Conservation (phyloP, 768 basidiomycete species). For the Pleurotus giganteus region DNA sequence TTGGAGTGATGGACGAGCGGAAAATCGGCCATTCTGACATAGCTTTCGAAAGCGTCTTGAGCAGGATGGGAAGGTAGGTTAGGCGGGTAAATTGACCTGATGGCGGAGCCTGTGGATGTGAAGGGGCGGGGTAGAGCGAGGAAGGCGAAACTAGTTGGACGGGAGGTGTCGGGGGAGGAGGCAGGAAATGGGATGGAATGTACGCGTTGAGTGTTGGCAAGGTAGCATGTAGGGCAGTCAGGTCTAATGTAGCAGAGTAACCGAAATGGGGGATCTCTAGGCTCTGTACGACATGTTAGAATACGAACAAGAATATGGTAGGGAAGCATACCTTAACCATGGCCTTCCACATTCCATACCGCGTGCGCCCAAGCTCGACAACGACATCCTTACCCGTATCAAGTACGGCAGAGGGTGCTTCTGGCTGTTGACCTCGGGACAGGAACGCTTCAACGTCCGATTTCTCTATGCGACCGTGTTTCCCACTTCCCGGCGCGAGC, state of each 20-base stretch:
- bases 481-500: constrained; percentile 69
- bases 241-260: constrained; percentile 75
- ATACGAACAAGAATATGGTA: neutral
- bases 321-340: constrained; percentile 67
- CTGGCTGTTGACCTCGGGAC: constrained; percentile 17
- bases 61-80: constrained; percentile 79
- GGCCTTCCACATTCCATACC: constrained; percentile 86
- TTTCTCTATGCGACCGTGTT: constrained; percentile 72
- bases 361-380: constrained; percentile 72
- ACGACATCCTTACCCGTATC: constrained; percentile 43
- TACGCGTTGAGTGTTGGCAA: constrained; percentile 64
- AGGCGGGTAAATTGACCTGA: constrained; percentile 60
- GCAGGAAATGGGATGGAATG: constrained; percentile 59
- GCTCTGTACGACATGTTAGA: constrained; percentile 45
- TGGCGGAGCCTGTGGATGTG: constrained; percentile 42
- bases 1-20: constrained; percentile 66
- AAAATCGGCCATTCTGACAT: constrained; percentile 87
- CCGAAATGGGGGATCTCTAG: constrained; percentile 87
- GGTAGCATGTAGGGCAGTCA: constrained; percentile 64
- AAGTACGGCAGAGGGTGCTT: constrained; percentile 2
- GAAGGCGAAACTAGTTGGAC: constrained; percentile 35
- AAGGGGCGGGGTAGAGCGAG: constrained; percentile 35
- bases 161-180: constrained; percentile 19
- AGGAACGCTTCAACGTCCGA: constrained; percentile 69
- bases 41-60: constrained; percentile 77